Conservation (phyloP, 2,329 filamentous ascomycete species). For the Alternaria incomplexa region DNA sequence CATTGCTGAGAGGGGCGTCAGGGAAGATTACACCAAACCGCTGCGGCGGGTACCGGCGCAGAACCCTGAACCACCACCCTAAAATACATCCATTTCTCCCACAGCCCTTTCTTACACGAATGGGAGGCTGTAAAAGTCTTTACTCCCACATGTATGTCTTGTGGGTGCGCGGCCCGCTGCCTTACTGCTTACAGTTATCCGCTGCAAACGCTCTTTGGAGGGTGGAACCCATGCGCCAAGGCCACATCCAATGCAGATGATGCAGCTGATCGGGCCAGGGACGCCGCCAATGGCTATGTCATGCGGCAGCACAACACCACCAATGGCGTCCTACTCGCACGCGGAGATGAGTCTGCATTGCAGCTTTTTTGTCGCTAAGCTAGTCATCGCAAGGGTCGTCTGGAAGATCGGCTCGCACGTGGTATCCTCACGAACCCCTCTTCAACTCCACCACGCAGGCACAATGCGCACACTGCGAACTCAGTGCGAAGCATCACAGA, state of each 20-base stretch:
- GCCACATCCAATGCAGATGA: conserved; percentile 16
- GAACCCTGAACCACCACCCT: neutral
- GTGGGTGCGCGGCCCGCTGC: conserved; percentile 8
- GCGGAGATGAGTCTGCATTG: conserved; percentile 15
- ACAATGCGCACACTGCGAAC: neutral
- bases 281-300: conserved; percentile 34
- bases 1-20: conserved; percentile 7
- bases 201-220: conserved; percentile 27
- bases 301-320: conserved; percentile 20
- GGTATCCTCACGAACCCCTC: conserved; percentile 10
- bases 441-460: neutral
- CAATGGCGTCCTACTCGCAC: conserved; percentile 13
- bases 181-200: conserved; percentile 12
- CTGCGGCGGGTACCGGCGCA: neutral
- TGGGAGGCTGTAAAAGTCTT: neutral
- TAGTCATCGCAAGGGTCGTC: conserved; percentile 6
- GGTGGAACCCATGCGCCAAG: conserved; percentile 26
- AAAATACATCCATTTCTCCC: neutral
- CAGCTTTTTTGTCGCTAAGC: conserved; percentile 5
- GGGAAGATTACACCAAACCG: neutral
- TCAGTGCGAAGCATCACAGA: neutral
- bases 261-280: conserved; percentile 17
- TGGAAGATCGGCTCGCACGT: conserved; percentile 6
- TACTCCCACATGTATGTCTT: neutral
- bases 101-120: neutral